Conservation (phyloP, 176 grass and related monocot genomes). For the Microstegium vimineum region DNA sequence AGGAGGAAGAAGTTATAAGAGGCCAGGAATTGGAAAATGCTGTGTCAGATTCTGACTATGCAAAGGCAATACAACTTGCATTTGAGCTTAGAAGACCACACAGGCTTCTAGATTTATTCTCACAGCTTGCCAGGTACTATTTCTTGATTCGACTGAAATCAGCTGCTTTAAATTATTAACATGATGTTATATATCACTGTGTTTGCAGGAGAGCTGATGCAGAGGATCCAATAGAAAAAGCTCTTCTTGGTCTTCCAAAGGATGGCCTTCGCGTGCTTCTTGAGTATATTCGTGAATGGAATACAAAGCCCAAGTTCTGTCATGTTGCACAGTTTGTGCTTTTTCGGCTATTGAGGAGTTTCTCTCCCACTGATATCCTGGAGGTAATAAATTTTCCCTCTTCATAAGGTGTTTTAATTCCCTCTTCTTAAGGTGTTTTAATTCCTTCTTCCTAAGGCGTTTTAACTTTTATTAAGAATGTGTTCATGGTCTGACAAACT, state of each 20-base stretch:
- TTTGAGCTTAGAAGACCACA: conserved; percentile 90
- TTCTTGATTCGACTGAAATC: neutral
- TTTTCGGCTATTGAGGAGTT: conserved; percentile 63
- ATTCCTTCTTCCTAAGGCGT: neutral
- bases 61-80: conserved; percentile 86
- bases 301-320: conserved; percentile 94
- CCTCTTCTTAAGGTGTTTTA: neutral
- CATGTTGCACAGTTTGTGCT: conserved; percentile 95
- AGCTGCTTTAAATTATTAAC: neutral
- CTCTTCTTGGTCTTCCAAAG: conserved; percentile 66
- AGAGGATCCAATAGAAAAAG: conserved; percentile 56
- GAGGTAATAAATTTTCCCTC: conserved; percentile 48
- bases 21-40: conserved; percentile 95
- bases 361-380: conserved; percentile 65
- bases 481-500: neutral
- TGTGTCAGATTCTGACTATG: conserved; percentile 80
- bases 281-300: conserved; percentile 90
- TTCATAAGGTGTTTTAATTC: neutral
- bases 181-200: conserved; percentile 15
- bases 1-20: conserved; percentile 71
- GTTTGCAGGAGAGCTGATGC: conserved; percentile 54
- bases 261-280: conserved; percentile 75
- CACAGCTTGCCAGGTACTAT: conserved; percentile 58
- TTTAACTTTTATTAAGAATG: neutral
- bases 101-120: conserved; percentile 84